Conservation (phyloP, 208 protist species). For the Crithidia acanthocephali region DNA sequence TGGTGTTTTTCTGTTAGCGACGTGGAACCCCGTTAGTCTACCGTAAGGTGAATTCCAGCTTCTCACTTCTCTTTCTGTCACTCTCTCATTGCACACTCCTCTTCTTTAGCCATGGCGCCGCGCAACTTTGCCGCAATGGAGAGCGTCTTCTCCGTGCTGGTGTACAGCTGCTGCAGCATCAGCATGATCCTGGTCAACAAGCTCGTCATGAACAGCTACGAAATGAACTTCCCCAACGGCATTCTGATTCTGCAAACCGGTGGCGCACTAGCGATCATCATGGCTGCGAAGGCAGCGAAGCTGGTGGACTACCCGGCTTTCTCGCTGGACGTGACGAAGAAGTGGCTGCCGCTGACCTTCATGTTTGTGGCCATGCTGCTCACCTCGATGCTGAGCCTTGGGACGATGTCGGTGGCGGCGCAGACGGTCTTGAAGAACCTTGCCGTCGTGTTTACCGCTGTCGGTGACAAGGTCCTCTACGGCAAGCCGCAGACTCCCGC, state of each 20-base stretch:
- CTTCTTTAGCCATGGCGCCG: background rate
- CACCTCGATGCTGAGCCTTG: slow-evolving; percentile 85
- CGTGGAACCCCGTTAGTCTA: too few species aligned
- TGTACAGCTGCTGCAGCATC: slow-evolving; percentile 79
- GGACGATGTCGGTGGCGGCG: slow-evolving; percentile 83
- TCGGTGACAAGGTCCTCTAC: slow-evolving; percentile 81
- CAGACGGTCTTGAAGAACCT: slow-evolving; percentile 90
- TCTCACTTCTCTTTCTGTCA: slow-evolving; percentile 5
- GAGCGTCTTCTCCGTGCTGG: slow-evolving; percentile 44
- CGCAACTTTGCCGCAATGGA: slow-evolving; percentile 4
- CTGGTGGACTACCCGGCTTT: slow-evolving; percentile 72
- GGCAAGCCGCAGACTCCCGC: slow-evolving; percentile 48
- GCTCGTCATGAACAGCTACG: slow-evolving; percentile 69
- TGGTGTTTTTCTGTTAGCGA: slow-evolving; percentile 11
- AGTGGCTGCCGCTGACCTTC: slow-evolving; percentile 78
- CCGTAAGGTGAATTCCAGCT: too few species aligned
- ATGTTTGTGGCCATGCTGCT: slow-evolving; percentile 87
- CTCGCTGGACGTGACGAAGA: slow-evolving; percentile 39
- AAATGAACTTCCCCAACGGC: slow-evolving; percentile 68
- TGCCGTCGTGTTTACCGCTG: slow-evolving; percentile 75
- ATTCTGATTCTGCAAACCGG: slow-evolving; percentile 81
- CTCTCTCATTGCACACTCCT: too few species aligned
- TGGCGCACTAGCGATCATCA: slow-evolving; percentile 66
- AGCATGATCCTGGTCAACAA: slow-evolving; percentile 92
- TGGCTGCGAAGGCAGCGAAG: slow-evolving; percentile 40